Base-by-base conservation (phyloP, 805 yeast species). In the Candida saitoana region DNA sequence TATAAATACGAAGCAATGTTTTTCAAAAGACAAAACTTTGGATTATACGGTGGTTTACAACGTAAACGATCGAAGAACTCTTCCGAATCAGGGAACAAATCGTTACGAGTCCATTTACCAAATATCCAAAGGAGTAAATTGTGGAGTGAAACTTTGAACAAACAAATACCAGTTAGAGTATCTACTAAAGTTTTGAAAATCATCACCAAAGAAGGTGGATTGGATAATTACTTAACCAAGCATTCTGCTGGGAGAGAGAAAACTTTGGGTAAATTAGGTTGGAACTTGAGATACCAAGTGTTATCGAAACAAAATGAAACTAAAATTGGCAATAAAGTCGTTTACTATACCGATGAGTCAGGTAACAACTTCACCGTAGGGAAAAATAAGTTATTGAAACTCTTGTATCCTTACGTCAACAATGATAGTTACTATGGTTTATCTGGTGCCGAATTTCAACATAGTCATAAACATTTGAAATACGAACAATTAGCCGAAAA, bases 161-260 rank as follows among this genome's bases (percentile, higher is more conserved):
- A 71, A 50, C 63, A 69, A 31, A 61, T 89, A 35, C 68, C 69
- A 38, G 62, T 87, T 41, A 79, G 74, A 45, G 80, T 89, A 27
- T 82, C 89, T 5, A 77, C 97, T 4, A 77, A 82, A 45, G 97
- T 89, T 4, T 73, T 93, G 57, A 80, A 82, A 54, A 89, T 97
- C 0, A 83, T 93, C 45, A 84, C 87, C 44, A 87, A 81, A 53
- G 98, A 91, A 62, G 99, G 99, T 47, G 99, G 99, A 4, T 71
- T 93, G 43, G 99, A 93, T 59, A 82, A 82, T 49, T 93, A 93
- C 59, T 63, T 93, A 47, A 74, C 80, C 34, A 93, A 93, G 64
- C 95, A 89, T 45, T 87, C 85, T 51, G 72, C 95, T 4, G 95
- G 95, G 2, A 76, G 99, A 67, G 73, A 87, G 49, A 93, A 93